A percentile compares a stretch with the other conserved stretches of the same genome.
Evolutionary conservation across 148 eudicot species (phyloP).

Genomic region (Rhododendron mucronatum): DNA sequence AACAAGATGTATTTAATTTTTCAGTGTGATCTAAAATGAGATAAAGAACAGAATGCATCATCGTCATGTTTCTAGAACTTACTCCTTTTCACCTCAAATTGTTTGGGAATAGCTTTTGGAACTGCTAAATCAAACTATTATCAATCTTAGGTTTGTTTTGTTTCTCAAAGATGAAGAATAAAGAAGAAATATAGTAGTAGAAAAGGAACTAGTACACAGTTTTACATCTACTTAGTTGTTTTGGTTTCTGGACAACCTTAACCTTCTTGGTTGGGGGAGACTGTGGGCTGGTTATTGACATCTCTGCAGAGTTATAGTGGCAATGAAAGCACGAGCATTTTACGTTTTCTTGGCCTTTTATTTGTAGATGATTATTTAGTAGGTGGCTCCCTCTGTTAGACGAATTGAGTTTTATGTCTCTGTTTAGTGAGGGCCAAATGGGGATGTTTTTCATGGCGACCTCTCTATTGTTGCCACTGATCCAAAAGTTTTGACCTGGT

Average conservation of each 20-base stretch:
- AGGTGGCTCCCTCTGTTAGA: not conserved
- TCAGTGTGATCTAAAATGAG: not conserved
- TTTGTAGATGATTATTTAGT: not conserved
- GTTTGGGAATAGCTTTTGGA: not conserved
- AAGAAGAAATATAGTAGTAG: not conserved
- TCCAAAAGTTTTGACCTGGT: not conserved
- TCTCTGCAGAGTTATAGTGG: not conserved
- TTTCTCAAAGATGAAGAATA: not conserved
- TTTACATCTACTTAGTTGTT: not conserved
- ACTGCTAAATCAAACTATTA: not conserved
- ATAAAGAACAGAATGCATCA: no score
- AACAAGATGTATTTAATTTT: not conserved
- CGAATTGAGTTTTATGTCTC: not conserved
- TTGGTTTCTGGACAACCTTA: not conserved
- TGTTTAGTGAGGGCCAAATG: not conserved
- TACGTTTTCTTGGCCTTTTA: not conserved
- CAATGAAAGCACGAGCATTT: not conserved
- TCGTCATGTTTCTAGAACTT: no score
- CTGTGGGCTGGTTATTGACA: not conserved
- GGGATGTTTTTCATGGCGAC: not conserved
- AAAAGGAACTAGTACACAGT: not conserved
- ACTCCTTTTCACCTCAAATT: not conserved
- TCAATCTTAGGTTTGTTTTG: not conserved
- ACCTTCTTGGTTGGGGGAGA: not conserved
- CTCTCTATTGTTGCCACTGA: not conserved